Evolutionary conservation across 768 basidiomycete species (phyloP).

Genomic region (Russula sp.): DNA sequence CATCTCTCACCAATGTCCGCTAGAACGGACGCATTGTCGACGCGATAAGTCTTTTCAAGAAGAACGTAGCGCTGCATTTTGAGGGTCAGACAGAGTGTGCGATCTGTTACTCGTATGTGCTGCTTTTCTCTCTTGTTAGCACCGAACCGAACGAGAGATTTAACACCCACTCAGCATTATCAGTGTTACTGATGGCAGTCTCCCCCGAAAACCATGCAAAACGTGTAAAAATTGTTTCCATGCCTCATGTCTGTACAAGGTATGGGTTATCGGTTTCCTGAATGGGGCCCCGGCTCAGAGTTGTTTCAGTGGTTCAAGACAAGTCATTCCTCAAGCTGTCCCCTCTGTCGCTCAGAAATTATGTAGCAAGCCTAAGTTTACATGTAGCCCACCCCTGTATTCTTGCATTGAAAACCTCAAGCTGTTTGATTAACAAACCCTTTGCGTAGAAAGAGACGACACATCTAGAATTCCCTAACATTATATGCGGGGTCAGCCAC

Average conservation of each 20-base stretch:
- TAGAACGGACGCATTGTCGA: constrained; percentile 91
- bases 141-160: not conserved
- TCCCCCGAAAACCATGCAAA: constrained; percentile 88
- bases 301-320: constrained; percentile 75
- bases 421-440: not conserved
- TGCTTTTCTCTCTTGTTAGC: not conserved
- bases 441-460: no score
- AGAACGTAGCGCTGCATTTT: constrained; percentile 89
- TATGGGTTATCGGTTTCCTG: constrained; percentile 27
- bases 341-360: constrained; percentile 83
- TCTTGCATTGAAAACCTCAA: not conserved
- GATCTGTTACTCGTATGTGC: constrained; percentile 80
- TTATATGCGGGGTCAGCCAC: no score
- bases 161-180: constrained; percentile 56
- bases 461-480: no score
- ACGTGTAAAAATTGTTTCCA: constrained; percentile 96
- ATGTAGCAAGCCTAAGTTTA: constrained; percentile 31
- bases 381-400: not conserved
- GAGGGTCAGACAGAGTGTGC: constrained; percentile 95
- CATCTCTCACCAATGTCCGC: not conserved
- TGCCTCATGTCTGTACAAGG: constrained; percentile 87
- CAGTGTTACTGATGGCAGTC: constrained; percentile 77
- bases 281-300: not conserved
- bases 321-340: constrained; percentile 87
- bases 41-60: constrained; percentile 84